Conservation (phyloP, 192 early-diverging fungal species). For the Podochytrium sp. region DNA sequence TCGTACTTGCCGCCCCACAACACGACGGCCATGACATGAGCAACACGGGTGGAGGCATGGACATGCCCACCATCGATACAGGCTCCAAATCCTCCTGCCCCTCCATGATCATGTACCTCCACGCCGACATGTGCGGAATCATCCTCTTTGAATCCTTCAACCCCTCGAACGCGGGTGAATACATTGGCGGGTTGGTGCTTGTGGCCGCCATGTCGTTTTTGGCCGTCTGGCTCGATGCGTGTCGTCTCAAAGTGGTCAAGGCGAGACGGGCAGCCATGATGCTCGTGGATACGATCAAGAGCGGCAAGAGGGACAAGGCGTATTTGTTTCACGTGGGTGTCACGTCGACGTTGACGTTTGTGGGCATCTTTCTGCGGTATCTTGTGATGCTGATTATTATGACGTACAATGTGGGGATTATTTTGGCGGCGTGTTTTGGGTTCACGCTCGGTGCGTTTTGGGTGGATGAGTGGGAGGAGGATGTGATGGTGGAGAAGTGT, state of each 20-base stretch:
- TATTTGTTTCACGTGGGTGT: neutral
- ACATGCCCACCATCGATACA: conserved; percentile 8
- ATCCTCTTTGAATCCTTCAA: conserved; percentile 70
- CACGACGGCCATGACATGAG: too few species aligned
- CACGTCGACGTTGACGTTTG: neutral
- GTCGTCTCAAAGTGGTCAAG: neutral
- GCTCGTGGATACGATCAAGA: neutral
- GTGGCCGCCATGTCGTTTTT: conserved; percentile 55
- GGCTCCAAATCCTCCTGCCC: neutral
- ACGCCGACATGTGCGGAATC: conserved; percentile 60
- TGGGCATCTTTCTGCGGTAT: neutral
- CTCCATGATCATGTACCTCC: conserved; percentile 59
- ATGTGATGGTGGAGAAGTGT: too few species aligned
- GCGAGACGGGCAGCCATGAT: neutral
- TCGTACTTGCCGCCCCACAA: too few species aligned
- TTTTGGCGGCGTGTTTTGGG: conserved; percentile 5
- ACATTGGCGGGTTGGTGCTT: conserved; percentile 56
- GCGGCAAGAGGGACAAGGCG: neutral
- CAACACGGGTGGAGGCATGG: too few species aligned
- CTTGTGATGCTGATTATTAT: conserved; percentile 24
- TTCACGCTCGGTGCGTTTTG: neutral
- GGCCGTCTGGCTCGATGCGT: conserved; percentile 49
- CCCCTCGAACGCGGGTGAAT: conserved; percentile 53
- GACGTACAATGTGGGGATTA: conserved; percentile 13
- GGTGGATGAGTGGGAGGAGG: neutral